These are phyloP conservation scores for Trichoderma harzianum DNA, from an alignment of 2,329 filamentous ascomycete genomes.

Conservation along the genomic window DNA sequence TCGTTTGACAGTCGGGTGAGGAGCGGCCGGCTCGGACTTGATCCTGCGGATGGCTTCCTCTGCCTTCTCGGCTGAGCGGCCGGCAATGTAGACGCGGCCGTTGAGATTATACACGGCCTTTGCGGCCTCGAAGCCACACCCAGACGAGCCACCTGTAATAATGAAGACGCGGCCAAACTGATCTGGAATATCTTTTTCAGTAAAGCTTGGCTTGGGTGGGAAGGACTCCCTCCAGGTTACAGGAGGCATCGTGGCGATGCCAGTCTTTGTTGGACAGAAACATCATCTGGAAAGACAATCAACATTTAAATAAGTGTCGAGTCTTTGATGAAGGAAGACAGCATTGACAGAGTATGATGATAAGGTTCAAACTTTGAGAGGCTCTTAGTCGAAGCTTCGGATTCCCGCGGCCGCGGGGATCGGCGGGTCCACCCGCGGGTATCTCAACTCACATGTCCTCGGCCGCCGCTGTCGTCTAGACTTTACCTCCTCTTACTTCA, in stretches of 20 bases:
- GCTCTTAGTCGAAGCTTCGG: neutral
- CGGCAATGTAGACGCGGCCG: neutral
- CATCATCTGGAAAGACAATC: neutral
- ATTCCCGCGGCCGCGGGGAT: neutral
- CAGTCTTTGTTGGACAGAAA: neutral
- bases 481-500: neutral
- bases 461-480: no score
- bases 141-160: neutral
- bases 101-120: neutral
- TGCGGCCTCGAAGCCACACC: neutral
- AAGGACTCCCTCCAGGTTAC: neutral
- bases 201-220: neutral
- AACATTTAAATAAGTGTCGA: neutral
- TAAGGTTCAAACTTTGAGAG: neutral
- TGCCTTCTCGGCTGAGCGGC: neutral
- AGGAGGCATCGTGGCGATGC: neutral
- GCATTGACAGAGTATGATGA: neutral
- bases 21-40: neutral
- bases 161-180: neutral
- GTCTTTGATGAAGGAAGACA: neutral
- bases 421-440: neutral
- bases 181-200: neutral
- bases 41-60: neutral
- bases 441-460: neutral
- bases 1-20: neutral